A percentile compares a stretch with the other conserved stretches of the same genome.
These are phyloP conservation scores for Lobosporangium transversale DNA, from an alignment of 192 early-diverging fungal species.

Conservation along the genomic window DNA sequence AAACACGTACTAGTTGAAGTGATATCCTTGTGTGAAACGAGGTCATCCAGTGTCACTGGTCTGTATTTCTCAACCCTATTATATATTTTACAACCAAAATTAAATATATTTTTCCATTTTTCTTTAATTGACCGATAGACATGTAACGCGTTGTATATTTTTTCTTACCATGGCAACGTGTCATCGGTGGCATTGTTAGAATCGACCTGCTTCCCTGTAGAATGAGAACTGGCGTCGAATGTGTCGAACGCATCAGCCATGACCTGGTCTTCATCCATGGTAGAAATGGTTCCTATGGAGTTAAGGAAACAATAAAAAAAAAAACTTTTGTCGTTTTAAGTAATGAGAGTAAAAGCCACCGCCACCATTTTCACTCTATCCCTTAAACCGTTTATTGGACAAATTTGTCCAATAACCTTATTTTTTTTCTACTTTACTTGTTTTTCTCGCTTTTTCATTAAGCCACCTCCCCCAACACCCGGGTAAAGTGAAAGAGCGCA, in stretches of 20 bases:
- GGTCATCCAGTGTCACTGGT: constrained; percentile 85
- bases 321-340: background rate
- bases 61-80: constrained; percentile 98
- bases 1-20: constrained; percentile 80
- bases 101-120: background rate
- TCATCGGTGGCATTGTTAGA: constrained; percentile 20
- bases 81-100: background rate
- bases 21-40: constrained; percentile 94
- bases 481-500: background rate
- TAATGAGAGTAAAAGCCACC: too few species aligned
- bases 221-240: constrained; percentile 26
- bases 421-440: background rate
- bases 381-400: too few species aligned
- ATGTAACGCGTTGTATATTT: too few species aligned
- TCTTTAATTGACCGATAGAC: too few species aligned
- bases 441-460: too few species aligned
- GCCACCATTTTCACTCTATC: constrained; percentile 16
- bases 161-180: constrained; percentile 52
- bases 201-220: constrained; percentile 30
- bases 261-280: constrained; percentile 48
- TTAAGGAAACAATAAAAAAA: too few species aligned
- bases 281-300: background rate
- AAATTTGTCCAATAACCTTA: too few species aligned
- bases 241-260: constrained; percentile 40
- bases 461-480: too few species aligned